Conservation (phyloP, 371 early-diverging fungal species). For the Syncephalis plumigaleata region DNA sequence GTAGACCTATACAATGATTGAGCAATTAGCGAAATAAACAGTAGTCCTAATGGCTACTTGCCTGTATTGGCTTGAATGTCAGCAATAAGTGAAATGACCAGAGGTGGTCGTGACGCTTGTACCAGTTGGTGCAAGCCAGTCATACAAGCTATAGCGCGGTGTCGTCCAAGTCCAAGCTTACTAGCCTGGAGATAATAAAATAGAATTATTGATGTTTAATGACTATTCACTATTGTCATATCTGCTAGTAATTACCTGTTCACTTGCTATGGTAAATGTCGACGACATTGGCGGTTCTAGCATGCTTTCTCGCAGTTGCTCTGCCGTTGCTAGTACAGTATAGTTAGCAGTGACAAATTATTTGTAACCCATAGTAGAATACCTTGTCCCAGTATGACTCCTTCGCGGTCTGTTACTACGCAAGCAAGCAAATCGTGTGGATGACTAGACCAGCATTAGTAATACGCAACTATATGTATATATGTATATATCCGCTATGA, state of each 20-base stretch:
- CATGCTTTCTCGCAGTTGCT: background rate
- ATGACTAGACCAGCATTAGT: too few relatives aligned
- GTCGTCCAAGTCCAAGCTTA: background rate
- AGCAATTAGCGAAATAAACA: too few relatives aligned
- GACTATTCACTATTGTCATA: too few relatives aligned
- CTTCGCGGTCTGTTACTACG: background rate
- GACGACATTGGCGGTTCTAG: background rate
- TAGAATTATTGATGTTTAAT: too few relatives aligned
- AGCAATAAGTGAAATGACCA: background rate
- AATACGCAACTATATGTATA: too few relatives aligned
- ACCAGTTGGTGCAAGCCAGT: background rate
- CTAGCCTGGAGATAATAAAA: background rate
- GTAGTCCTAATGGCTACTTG: background rate
- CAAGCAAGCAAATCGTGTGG: too few relatives aligned
- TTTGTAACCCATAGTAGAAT: background rate
- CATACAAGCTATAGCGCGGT: background rate
- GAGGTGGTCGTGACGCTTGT: background rate
- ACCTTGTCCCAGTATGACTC: background rate
- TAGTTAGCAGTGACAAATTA: too few relatives aligned
- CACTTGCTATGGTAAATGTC: background rate
- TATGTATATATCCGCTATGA: too few relatives aligned
- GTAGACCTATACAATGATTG: too few relatives aligned
- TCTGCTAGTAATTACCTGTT: background rate
- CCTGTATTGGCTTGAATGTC: conserved; percentile 1
- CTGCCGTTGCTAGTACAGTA: background rate